Evolutionary conservation across 2,329 filamentous ascomycete species (phyloP), one percentile per base, ranked within the genome.

Genomic region (Orbilia brochopaga): DNA sequence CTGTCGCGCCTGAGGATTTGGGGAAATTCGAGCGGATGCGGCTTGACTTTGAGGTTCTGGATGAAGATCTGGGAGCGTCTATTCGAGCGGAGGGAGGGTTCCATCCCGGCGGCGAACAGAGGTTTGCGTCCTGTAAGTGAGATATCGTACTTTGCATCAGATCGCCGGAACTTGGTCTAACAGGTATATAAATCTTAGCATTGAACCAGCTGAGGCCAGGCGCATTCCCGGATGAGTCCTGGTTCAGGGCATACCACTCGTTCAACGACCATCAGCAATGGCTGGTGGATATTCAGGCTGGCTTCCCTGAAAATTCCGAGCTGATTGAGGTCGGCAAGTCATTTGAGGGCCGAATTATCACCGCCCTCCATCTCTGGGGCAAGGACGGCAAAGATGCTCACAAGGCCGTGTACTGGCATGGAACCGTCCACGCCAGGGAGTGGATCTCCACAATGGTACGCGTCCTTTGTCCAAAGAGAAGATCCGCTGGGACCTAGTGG

Each of bases 391-490:
- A 81, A 1, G 65, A 42, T n/a, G 58, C 65, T 8, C 63, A 63
- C 24, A 52, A 52, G 10, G 85, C 83, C 17, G 78, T 86, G 42
- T 79, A 86, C 48, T 83, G 84, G 76, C 85, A 87, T 76, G 83
- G 82, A 11, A 87, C 83, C 17, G 83, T 86, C 10, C 85, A 88
- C 76, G 84, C 85, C 10, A 81, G 85, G 46, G 85, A 87, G 77
- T 87, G 85, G 85, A 85, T 87, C 57, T 81, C 82, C 4, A 81
- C 83, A 10, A 83, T 70, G 65, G 65, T 63, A 17, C 44, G 40
- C 53, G 6, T 37, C 2, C 44, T 6, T 44, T 17, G 13, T 8
- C 10, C 40, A 37, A 37, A 37, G 13, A 37, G 13, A 7, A 37
- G 17, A 58, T 55, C 19, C 27, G 48, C 5, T 51, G 8, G 10